Evolutionary conservation across 2,329 filamentous ascomycete genomes (phyloP).

Genomic region (Corinectria fuckeliana): DNA sequence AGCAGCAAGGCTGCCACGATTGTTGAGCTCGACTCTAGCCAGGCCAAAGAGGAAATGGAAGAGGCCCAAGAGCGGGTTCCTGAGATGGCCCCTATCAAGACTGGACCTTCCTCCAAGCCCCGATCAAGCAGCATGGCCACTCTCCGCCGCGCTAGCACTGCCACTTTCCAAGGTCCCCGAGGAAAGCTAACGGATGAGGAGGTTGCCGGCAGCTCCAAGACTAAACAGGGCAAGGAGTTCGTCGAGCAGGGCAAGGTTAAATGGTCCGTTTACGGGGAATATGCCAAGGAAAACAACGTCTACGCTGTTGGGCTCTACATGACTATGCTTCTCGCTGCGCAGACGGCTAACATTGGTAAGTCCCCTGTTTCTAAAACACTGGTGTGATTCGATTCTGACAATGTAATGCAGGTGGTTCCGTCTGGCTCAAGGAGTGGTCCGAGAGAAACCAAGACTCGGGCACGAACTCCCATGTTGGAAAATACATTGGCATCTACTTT

Average conservation of each 20-base stretch:
- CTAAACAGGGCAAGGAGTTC: slow-evolving; percentile 85
- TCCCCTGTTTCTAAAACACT: slow-evolving; percentile 11
- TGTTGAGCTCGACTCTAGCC: slow-evolving; percentile 57
- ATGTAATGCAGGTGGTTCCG: slow-evolving; percentile 67
- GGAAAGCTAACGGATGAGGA: slow-evolving; percentile 88
- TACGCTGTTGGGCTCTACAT: slow-evolving; percentile 83
- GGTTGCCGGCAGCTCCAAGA: slow-evolving; percentile 73
- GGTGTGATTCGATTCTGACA: slow-evolving; percentile 4
- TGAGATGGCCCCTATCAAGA: slow-evolving; percentile 78
- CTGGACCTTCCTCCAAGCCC: slow-evolving; percentile 58
- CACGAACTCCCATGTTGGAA: slow-evolving; percentile 78
- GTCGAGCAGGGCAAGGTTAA: slow-evolving; percentile 97
- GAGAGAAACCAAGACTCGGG: slow-evolving; percentile 74
- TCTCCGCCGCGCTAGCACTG: slow-evolving; percentile 87
- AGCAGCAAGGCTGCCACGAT: slow-evolving; percentile 64
- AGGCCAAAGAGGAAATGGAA: slow-evolving; percentile 72
- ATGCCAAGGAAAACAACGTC: slow-evolving; percentile 93
- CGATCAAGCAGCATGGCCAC: slow-evolving; percentile 77
- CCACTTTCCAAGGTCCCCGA: slow-evolving; percentile 84
- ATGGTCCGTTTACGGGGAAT: slow-evolving; percentile 90
- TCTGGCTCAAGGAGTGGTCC: slow-evolving; percentile 95
- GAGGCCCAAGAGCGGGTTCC: slow-evolving; percentile 79
- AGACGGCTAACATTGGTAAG: slow-evolving; percentile 80
- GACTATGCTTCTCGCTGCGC: slow-evolving; percentile 76
- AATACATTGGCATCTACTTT: slow-evolving; percentile 95